Base-by-base conservation (phyloP, 805 yeast genomes). In the Yamadazyma scolyti region DNA sequence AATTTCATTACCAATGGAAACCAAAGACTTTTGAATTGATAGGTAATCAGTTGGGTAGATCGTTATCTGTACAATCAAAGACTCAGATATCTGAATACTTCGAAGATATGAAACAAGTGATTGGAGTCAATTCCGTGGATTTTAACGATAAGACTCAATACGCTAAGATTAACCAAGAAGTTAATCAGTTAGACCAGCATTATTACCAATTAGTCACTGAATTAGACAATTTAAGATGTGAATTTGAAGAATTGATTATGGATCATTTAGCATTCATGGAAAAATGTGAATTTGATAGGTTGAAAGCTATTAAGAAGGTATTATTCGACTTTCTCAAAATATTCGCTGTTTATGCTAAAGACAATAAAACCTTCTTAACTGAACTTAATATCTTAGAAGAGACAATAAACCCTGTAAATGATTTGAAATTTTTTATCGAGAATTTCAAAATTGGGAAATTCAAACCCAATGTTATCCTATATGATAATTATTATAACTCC, bases 1-100 rank as follows among this genome's bases (percentile, higher is more conserved):
- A 77, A 33, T 76, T 80, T 52, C 69, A 64, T 46, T 86, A 85
- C 49, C 95, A 85, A 56, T 87, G 95, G 95, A 79, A 77, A 39
- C 78, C 78, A 3, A 56, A 68, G 37, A 83, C 84, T 1, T 83
- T 73, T 49, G 76, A 72, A 39, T 61, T 74, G 23, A 54, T 65
- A 2, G 49, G 50, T 19, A 30, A 58, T 14, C 38, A 33, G 26
- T 33, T 33, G 21, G 23, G 29, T 3, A 32, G 36, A 16, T 25
- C 33, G 3, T 28, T 27, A 6, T 25, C 43, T 4, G 11, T 31
- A 6, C 39, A 31, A 17, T 36, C 25, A 10, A 31, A 30, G 17
- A 37, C 23, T 22, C 42, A 37, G 37, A 31, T 58, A 15, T 34
- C 61, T 4, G 53, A 50, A 22, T 65, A 65, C 33, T 52, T 65